phyloP scores from a whole-genome alignment of 441 rosid genomes.

The Jatropha podagrica region DNA sequence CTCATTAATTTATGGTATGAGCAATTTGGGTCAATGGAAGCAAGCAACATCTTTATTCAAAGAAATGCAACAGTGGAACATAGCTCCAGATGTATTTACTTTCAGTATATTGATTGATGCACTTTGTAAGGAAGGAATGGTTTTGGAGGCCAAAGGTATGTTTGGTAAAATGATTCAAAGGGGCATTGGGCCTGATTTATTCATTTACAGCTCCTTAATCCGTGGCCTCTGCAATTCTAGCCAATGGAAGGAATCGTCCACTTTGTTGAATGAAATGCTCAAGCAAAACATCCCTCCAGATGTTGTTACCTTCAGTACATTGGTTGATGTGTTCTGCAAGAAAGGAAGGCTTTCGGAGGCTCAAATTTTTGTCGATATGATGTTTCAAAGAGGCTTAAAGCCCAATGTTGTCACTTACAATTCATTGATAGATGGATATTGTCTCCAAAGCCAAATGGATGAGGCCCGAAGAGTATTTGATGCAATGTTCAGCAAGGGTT shows the following conservation, averaged over 20 bases:
- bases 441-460: constrained; percentile 13
- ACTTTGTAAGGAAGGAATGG: constrained; percentile 11
- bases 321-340: constrained; percentile 14
- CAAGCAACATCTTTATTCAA: neutral
- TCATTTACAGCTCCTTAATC: constrained; percentile 6
- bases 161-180: constrained; percentile 8
- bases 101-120: constrained; percentile 14
- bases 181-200: neutral
- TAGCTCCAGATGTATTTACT: constrained; percentile 1
- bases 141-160: constrained; percentile 11
- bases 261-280: constrained; percentile 10
- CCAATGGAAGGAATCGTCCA: neutral
- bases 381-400: neutral
- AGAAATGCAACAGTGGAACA: constrained; percentile 8
- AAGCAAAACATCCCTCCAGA: neutral
- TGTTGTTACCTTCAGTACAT: constrained; percentile 5
- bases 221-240: neutral
- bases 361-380: neutral
- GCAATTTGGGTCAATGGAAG: constrained; percentile 13
- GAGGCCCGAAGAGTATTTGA: constrained; percentile 13
- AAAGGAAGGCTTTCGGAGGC: constrained; percentile 12
- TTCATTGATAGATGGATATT: constrained; percentile 22
- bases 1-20: constrained; percentile 4
- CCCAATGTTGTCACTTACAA: constrained; percentile 11
- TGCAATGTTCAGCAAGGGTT: neutral